Percentiles rank a stretch among this genome's conserved stretches.
phyloP scores from a whole-genome alignment of 192 early-diverging fungal species.

The Rhizophagus clarus region DNA sequence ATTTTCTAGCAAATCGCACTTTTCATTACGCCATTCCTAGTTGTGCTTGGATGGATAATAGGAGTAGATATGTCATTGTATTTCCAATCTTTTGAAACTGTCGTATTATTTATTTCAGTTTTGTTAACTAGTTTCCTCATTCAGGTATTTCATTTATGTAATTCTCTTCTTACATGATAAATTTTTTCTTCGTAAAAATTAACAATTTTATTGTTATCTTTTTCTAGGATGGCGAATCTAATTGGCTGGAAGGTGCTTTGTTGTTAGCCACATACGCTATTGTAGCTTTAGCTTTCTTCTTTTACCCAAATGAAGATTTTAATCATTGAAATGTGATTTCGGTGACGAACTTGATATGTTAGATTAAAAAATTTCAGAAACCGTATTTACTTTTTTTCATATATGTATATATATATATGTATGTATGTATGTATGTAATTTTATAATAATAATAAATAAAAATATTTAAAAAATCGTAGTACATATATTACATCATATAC shows the following conservation, averaged over 20 bases:
- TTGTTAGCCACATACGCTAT: conserved; percentile 82
- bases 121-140: conserved; percentile 77
- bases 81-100: conserved; percentile 56
- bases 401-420: too few species aligned
- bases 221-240: conserved; percentile 79
- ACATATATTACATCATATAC: too few species aligned
- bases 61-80: conserved; percentile 76
- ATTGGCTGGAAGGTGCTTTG: conserved; percentile 92
- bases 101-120: conserved; percentile 69
- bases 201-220: conserved; percentile 5
- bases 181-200: too few species aligned
- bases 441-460: too few species aligned
- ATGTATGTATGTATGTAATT: too few species aligned
- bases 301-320: conserved; percentile 50
- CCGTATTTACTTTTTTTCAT: too few species aligned
- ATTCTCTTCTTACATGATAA: conserved; percentile 29
- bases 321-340: too few species aligned
- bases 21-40: conserved; percentile 39
- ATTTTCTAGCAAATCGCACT: not conserved
- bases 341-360: too few species aligned
- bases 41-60: conserved; percentile 88
- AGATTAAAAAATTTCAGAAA: too few species aligned
- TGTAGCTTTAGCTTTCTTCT: conserved; percentile 82
- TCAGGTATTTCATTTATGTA: conserved; percentile 41
- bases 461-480: too few species aligned